Conservation (phyloP, 495 filamentous ascomycete genomes). For the Penicillium crystallinum region DNA sequence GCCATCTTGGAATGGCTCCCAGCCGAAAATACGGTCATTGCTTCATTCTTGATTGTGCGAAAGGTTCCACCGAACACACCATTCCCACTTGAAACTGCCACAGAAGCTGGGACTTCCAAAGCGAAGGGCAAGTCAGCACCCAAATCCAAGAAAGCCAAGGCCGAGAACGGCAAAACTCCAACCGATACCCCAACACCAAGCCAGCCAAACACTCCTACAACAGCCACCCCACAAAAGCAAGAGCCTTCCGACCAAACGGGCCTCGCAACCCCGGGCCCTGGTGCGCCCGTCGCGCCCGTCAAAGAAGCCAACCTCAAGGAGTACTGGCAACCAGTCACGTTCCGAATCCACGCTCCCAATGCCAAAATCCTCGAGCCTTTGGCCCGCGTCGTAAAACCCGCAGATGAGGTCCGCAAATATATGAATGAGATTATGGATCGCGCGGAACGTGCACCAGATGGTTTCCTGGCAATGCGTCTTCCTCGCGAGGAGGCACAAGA, state of each 20-base stretch:
- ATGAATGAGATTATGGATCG: slow-evolving; percentile 82
- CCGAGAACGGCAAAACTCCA: slow-evolving; percentile 17
- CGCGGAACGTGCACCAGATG: slow-evolving; percentile 63
- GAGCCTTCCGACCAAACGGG: slow-evolving; percentile 18
- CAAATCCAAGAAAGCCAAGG: slow-evolving; percentile 37
- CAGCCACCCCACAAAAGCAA: slow-evolving; percentile 15
- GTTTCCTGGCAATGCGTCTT: slow-evolving; percentile 61
- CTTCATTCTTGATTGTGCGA: slow-evolving; percentile 47
- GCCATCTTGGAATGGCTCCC: slow-evolving; percentile 71
- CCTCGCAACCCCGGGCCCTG: not conserved
- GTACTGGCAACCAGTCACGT: slow-evolving; percentile 88
- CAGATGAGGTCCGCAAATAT: slow-evolving; percentile 71
- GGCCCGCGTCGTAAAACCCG: slow-evolving; percentile 69
- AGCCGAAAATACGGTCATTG: slow-evolving; percentile 43
- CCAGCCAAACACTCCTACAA: slow-evolving; percentile 7
- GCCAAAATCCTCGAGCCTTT: slow-evolving; percentile 66
- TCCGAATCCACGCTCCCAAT: slow-evolving; percentile 62
- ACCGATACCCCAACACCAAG: slow-evolving; percentile 6
- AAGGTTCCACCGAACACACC: slow-evolving; percentile 44
- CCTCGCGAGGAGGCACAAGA: slow-evolving; percentile 42
- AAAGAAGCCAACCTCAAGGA: slow-evolving; percentile 46
- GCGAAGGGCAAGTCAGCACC: slow-evolving; percentile 29
- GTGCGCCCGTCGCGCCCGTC: slow-evolving; percentile 4
- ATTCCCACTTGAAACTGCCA: slow-evolving; percentile 33
- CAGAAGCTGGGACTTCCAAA: slow-evolving; percentile 24